A percentile compares a stretch with the other conserved stretches of the same genome.
Evolutionary conservation across 768 basidiomycete genomes (phyloP).

Genomic region (Boletus vermiculosoides): DNA sequence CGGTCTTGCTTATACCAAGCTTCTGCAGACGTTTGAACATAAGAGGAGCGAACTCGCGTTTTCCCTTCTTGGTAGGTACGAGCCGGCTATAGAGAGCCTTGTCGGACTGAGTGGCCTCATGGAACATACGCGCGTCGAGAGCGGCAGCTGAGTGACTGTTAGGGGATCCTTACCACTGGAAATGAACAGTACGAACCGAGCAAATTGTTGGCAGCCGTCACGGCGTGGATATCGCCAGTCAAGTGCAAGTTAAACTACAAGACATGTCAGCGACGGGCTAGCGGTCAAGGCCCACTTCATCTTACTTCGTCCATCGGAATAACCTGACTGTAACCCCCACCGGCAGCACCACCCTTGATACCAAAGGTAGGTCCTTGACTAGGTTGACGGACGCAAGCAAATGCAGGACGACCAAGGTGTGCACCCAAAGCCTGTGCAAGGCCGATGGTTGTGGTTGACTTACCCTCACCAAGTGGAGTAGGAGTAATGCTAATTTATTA

Average conservation of each 20-base stretch:
- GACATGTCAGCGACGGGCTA: constrained; percentile 3
- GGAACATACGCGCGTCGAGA: constrained; percentile 95
- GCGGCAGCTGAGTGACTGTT: constrained; percentile 70
- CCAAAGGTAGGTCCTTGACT: constrained; percentile 99
- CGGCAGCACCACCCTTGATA: constrained; percentile 98
- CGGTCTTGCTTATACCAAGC: constrained; percentile 91
- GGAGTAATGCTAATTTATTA: constrained; percentile 73
- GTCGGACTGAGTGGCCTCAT: constrained; percentile 93
- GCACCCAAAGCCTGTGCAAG: constrained; percentile 95
- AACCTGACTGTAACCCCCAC: constrained; percentile 97
- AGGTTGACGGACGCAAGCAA: constrained; percentile 96
- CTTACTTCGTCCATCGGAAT: constrained; percentile 97
- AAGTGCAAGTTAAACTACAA: constrained; percentile 89
- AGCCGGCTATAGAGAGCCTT: constrained; percentile 93
- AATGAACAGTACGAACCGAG: constrained; percentile 52
- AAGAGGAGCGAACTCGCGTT: constrained; percentile 90
- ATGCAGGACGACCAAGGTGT: constrained; percentile 87
- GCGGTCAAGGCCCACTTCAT: neutral
- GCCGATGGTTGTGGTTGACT: constrained; percentile 97
- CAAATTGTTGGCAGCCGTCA: constrained; percentile 95
- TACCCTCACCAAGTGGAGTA: constrained; percentile 95
- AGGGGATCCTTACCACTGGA: neutral
- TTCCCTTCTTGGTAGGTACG: constrained; percentile 90
- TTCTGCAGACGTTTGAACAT: constrained; percentile 96
- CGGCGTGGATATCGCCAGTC: constrained; percentile 97